Conservation (phyloP, 1,284 basidiomycete species). For the Polyporus tsugae region DNA sequence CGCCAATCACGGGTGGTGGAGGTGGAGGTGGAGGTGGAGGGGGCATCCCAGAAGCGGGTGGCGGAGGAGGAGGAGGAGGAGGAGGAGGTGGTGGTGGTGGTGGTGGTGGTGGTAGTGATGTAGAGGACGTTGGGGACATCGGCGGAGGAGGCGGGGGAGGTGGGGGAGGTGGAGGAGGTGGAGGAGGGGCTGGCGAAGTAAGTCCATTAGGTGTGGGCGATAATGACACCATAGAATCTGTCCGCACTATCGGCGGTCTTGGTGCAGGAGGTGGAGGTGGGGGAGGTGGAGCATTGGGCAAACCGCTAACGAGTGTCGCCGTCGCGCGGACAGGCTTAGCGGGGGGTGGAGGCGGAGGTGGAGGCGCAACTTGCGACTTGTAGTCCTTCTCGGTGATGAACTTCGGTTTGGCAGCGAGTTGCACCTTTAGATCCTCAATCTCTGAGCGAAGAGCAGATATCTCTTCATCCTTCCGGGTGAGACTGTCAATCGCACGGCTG, state of each 20-base stretch:
- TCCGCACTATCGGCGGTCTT: constrained; percentile 13
- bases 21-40: constrained; percentile 33
- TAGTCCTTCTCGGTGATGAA: constrained; percentile 71
- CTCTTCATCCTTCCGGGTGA: constrained; percentile 77
- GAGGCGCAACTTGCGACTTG: constrained; percentile 71
- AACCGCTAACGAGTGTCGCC: constrained; percentile 24
- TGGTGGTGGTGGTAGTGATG: constrained; percentile 27
- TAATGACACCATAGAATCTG: constrained; percentile 7
- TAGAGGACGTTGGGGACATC: constrained; percentile 13
- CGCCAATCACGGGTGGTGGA: constrained; percentile 29
- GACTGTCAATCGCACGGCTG: constrained; percentile 71
- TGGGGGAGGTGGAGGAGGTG: constrained; percentile 33
- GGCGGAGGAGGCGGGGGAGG: constrained; percentile 34
- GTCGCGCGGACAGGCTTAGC: constrained; percentile 25
- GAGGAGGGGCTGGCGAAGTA: constrained; percentile 23
- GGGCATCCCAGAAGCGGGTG: constrained; percentile 30
- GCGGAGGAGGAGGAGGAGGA: constrained; percentile 26
- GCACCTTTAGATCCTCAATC: constrained; percentile 59
- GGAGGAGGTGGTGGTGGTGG: constrained; percentile 37
- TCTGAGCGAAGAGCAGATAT: constrained; percentile 62
- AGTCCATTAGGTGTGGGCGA: background rate
- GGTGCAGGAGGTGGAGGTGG: constrained; percentile 31
- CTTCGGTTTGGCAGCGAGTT: constrained; percentile 61
- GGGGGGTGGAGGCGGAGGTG: constrained; percentile 61
- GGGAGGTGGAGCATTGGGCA: constrained; percentile 26